These are phyloP conservation scores for Blastosporella zonata DNA, from an alignment of 1,284 basidiomycete species.

Conservation along the genomic window DNA sequence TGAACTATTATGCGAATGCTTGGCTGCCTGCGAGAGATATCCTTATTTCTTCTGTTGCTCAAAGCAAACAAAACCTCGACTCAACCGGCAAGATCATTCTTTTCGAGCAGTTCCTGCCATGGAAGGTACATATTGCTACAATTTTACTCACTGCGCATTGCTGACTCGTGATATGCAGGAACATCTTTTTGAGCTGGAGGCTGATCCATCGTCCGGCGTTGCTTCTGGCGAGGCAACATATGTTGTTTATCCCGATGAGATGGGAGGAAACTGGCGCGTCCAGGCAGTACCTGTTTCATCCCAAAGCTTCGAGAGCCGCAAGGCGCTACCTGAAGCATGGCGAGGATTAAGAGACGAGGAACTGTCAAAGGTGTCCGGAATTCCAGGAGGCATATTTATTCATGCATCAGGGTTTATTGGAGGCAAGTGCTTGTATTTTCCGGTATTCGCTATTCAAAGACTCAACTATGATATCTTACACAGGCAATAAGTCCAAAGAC, in stretches of 20 bases:
- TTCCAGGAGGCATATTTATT: constrained; percentile 87
- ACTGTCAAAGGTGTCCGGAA: constrained; percentile 72
- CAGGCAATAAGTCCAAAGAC: constrained; percentile 89
- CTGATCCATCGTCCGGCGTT: constrained; percentile 42
- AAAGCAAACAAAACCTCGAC: constrained; percentile 59
- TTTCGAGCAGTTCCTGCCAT: constrained; percentile 80
- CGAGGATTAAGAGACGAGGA: constrained; percentile 86
- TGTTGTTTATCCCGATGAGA: constrained; percentile 89
- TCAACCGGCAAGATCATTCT: constrained; percentile 77
- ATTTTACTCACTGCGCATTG: constrained; percentile 1
- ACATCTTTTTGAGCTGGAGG: constrained; percentile 88
- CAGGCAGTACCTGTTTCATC: constrained; percentile 86
- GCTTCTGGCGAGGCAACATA: constrained; percentile 67
- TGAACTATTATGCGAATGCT: constrained; percentile 83
- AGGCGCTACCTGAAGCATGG: constrained; percentile 92
- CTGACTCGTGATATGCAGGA: constrained; percentile 49
- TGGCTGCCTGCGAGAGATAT: constrained; percentile 94
- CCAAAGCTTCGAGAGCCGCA: constrained; percentile 88
- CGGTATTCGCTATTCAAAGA: constrained; percentile 2
- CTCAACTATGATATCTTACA: not conserved
- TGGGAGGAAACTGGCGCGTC: constrained; percentile 81
- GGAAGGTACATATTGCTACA: constrained; percentile 73
- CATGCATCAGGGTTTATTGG: constrained; percentile 97
- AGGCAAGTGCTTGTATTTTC: constrained; percentile 45
- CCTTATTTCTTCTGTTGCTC: constrained; percentile 65